These are phyloP conservation scores for Panaeolus cyanescens DNA, from an alignment of 768 basidiomycete genomes.

Conservation along the genomic window DNA sequence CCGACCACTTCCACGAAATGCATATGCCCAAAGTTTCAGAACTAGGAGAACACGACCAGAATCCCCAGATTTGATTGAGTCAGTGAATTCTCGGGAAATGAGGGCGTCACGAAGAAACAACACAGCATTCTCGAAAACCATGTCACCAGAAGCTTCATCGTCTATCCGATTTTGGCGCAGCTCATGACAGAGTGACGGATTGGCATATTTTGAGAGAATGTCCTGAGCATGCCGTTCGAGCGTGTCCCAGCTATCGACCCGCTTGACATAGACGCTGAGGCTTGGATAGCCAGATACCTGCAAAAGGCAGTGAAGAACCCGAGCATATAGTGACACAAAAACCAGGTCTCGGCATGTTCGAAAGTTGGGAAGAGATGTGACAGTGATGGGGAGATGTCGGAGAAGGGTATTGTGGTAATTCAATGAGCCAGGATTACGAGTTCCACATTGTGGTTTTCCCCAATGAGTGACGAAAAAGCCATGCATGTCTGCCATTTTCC, in stretches of 20 bases:
- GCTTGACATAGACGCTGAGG: slow-evolving; percentile 18
- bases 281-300: slow-evolving; percentile 17
- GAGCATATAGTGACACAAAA: slow-evolving; percentile 34
- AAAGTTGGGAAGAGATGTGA: slow-evolving; percentile 35
- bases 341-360: slow-evolving; percentile 35
- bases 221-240: slow-evolving; percentile 18
- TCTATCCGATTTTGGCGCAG: neutral
- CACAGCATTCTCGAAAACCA: slow-evolving; percentile 28
- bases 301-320: slow-evolving; percentile 32
- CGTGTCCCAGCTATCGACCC: slow-evolving; percentile 15
- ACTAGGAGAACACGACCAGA: slow-evolving; percentile 29
- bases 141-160: slow-evolving; percentile 16
- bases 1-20: slow-evolving; percentile 30
- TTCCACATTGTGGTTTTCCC: slow-evolving; percentile 27
- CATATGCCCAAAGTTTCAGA: slow-evolving; percentile 26
- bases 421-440: slow-evolving; percentile 32
- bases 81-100: slow-evolving; percentile 23
- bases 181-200: neutral
- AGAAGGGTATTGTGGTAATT: slow-evolving; percentile 36
- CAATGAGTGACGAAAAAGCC: slow-evolving; percentile 32
- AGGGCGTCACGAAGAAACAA: slow-evolving; percentile 31
- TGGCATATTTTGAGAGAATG: slow-evolving; percentile 23
- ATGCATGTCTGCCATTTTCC: slow-evolving; percentile 32
- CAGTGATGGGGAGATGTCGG: slow-evolving; percentile 32
- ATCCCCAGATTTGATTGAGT: slow-evolving; percentile 33